Base-by-base conservation (phyloP, 176 grass and related monocot species). In the Typha latifolia region DNA sequence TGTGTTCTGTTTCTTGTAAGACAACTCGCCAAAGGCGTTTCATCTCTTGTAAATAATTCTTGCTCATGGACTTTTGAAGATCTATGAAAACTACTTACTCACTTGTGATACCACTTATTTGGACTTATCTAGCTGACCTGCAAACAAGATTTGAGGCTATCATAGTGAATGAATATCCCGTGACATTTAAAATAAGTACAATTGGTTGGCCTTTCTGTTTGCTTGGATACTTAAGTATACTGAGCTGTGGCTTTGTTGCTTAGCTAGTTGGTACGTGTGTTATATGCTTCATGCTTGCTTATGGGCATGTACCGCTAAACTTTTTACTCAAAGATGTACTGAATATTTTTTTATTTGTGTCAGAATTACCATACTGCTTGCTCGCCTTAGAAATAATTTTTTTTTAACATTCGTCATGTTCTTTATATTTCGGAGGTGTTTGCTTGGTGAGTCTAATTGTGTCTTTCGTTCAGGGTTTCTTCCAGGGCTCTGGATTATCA, bases 1-100 rank as follows among this genome's bases (percentile, higher is more conserved):
- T 93, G 78, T 86, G 66, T 92, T 86, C 81, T 93, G 94, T 99
- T 93, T 88, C 94, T 99, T 99, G 94, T 99, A 99, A 99, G 94
- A 99, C 84, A 93, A 93, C 83, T 87, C 69, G 84, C 86, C 63
- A 73, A 77, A 90, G 94, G 79, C 89, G 82, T 87, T 93, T 79
- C 66, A 80, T 85, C 79, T 70, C 66, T 48, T 86, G 82, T 95
- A 78, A 76, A 84, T 76, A 75, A 90, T 73, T 90, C 64, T 87
- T 89, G 74, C 57, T 59, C 71, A 49, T 83, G 75, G 73, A 61
- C 81, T 87, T 74, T 49, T 24, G 70, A 64, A 82, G 66, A 88
- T 84, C 77, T 76, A 88, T 66, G 77, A 75, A 84, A 81, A 78
- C 70, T 57, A 64, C 29, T 15, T 22, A 47, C 71, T 81, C 61